Percentiles rank a stretch among this genome's conserved stretches.
phyloP scores from a whole-genome alignment of 2,329 filamentous ascomycete genomes.

The Colletotrichum echinochloae region DNA sequence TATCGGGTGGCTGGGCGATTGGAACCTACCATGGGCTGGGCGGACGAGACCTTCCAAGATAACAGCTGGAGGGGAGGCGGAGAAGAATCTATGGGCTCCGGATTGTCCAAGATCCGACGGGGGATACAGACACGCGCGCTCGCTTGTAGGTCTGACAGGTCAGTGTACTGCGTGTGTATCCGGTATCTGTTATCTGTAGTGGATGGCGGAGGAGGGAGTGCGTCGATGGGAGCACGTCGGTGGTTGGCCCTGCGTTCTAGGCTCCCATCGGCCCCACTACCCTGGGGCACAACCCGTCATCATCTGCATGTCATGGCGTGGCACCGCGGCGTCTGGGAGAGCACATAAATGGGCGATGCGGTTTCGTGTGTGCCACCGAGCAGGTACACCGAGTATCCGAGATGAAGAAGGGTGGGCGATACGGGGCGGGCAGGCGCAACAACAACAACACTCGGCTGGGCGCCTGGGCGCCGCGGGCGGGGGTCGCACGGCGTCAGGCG shows the following conservation, averaged over 20 bases:
- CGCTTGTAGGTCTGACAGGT: slow-evolving; percentile 28
- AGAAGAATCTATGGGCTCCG: background rate
- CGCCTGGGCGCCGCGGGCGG: slow-evolving; percentile 5
- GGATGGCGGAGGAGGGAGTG: background rate
- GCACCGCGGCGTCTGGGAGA: slow-evolving; percentile 9
- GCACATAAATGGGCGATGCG: background rate
- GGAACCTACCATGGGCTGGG: background rate
- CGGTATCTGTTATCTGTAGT: background rate
- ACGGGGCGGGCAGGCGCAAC: slow-evolving; percentile 13
- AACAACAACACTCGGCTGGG: slow-evolving; percentile 1
- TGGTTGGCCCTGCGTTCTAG: slow-evolving; percentile 24
- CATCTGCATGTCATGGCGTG: slow-evolving; percentile 35
- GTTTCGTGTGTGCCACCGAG: slow-evolving; percentile 1
- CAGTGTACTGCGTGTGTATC: background rate
- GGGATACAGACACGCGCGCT: background rate
- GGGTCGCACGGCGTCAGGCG: slow-evolving; percentile 25
- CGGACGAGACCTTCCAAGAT: background rate
- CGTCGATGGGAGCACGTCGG: background rate
- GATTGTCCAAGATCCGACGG: background rate
- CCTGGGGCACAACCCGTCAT: slow-evolving; percentile 16
- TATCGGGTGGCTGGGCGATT: background rate
- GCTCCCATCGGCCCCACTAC: slow-evolving; percentile 12
- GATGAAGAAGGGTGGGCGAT: background rate
- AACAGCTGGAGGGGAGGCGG: too few species aligned
- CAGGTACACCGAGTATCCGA: background rate